Percentiles rank a stretch among this genome's conserved stretches.
These are phyloP conservation scores for Camellia granthamiana DNA, from an alignment of 148 eudicot species.

Conservation along the genomic window DNA sequence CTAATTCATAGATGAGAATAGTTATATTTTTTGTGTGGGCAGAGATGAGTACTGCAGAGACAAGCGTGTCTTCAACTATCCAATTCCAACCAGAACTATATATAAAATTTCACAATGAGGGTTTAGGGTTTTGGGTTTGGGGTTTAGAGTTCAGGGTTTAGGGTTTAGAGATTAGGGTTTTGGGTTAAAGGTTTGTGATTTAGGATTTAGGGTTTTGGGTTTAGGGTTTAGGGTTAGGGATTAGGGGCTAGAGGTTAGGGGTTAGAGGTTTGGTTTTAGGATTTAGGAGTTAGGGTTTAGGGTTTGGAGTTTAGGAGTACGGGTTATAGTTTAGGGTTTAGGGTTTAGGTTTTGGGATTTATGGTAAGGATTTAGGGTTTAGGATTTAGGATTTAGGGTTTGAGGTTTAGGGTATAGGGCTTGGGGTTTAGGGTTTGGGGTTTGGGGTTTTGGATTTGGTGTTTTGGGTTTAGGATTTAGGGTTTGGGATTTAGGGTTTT, in stretches of 20 bases:
- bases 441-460: too few relatives aligned
- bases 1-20: too few relatives aligned
- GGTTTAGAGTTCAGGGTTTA: neutral
- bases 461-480: neutral
- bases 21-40: too few relatives aligned
- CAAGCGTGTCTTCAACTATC: too few relatives aligned
- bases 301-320: neutral
- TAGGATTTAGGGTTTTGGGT: neutral
- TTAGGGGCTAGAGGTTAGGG: neutral
- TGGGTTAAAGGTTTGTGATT: neutral
- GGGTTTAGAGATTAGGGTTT: neutral
- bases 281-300: neutral
- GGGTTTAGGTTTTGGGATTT: neutral
- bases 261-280: neutral
- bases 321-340: neutral
- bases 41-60: too few relatives aligned
- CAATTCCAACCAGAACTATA: too few relatives aligned
- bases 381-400: neutral
- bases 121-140: neutral
- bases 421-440: neutral
- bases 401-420: neutral
- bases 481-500: neutral
- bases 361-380: too few relatives aligned
- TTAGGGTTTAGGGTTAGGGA: neutral
- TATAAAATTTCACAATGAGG: too few relatives aligned